These are phyloP conservation scores for Nematodospora anomalae DNA, from an alignment of 1,139 yeast species.

Conservation along the genomic window DNA sequence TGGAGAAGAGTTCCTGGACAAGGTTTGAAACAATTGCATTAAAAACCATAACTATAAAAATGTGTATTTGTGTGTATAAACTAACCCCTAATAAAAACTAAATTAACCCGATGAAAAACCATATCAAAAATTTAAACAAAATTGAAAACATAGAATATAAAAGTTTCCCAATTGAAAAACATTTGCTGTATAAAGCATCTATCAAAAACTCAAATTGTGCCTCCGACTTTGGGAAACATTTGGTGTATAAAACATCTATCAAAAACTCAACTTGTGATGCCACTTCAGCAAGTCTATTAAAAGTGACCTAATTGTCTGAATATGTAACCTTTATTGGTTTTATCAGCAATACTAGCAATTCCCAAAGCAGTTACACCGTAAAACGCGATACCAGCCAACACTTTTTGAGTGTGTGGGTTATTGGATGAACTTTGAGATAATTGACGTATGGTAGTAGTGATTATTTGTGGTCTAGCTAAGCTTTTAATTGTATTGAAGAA, in stretches of 20 bases:
- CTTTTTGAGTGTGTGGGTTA: slow-evolving; percentile 9
- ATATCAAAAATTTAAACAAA: no score
- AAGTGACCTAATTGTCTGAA: slow-evolving; percentile 14
- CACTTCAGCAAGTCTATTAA: background rate
- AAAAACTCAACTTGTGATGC: background rate
- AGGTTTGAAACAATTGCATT: slow-evolving; percentile 26
- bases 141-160: no score
- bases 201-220: background rate
- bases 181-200: background rate
- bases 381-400: slow-evolving; percentile 13
- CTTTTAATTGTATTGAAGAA: slow-evolving; percentile 4
- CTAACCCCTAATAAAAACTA: background rate
- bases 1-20: slow-evolving; percentile 49
- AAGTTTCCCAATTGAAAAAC: background rate
- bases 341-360: slow-evolving; percentile 14
- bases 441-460: slow-evolving; percentile 6
- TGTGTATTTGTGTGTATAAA: background rate
- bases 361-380: slow-evolving; percentile 13
- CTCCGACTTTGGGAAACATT: background rate
- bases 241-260: background rate
- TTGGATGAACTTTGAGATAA: slow-evolving; percentile 8
- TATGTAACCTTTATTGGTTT: slow-evolving; percentile 12
- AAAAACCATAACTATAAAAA: slow-evolving; percentile 17
- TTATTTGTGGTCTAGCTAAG: slow-evolving; percentile 1
- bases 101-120: no score